These are phyloP conservation scores for Mycosarcoma maydis DNA, from an alignment of 1,284 basidiomycete genomes.

Conservation along the genomic window DNA sequence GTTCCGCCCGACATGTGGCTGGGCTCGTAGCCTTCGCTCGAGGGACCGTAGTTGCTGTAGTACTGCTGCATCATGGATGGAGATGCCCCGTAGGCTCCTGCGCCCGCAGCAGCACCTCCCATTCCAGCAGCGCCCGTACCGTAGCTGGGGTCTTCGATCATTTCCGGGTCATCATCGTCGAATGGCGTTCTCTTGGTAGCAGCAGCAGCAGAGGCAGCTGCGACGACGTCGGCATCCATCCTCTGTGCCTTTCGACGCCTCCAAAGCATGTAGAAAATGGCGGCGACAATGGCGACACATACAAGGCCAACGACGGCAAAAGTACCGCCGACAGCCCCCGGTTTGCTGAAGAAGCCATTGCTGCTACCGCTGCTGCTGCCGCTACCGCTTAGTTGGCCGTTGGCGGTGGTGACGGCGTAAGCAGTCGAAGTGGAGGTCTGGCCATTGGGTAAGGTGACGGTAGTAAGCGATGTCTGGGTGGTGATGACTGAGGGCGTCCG, in stretches of 20 bases:
- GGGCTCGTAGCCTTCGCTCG: constrained; percentile 54
- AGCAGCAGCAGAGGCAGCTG: constrained; percentile 64
- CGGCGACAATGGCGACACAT: constrained; percentile 49
- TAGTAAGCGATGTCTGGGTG: constrained; percentile 39
- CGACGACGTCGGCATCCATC: constrained; percentile 66
- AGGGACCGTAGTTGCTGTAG: constrained; percentile 45
- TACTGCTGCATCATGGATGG: constrained; percentile 52
- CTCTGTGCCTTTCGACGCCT: constrained; percentile 59
- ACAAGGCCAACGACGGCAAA: constrained; percentile 66
- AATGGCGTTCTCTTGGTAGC: constrained; percentile 65
- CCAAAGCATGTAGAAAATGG: constrained; percentile 58
- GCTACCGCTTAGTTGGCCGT: constrained; percentile 30
- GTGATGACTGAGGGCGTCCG: constrained; percentile 31
- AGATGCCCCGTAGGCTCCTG: constrained; percentile 36
- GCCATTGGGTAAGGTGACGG: constrained; percentile 45
- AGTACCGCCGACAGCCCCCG: constrained; percentile 64
- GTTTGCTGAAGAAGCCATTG: constrained; percentile 59
- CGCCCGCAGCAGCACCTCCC: constrained; percentile 35
- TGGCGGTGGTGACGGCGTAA: constrained; percentile 46
- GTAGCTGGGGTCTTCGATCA: constrained; percentile 60
- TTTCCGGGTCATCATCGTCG: constrained; percentile 66
- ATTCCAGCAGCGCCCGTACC: constrained; percentile 29
- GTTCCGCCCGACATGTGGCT: constrained; percentile 57
- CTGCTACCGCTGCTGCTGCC: constrained; percentile 23
- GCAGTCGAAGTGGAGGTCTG: constrained; percentile 46